phyloP scores from a whole-genome alignment of 2,329 filamentous ascomycete species.

The Hymenoscyphus fraxineus region DNA sequence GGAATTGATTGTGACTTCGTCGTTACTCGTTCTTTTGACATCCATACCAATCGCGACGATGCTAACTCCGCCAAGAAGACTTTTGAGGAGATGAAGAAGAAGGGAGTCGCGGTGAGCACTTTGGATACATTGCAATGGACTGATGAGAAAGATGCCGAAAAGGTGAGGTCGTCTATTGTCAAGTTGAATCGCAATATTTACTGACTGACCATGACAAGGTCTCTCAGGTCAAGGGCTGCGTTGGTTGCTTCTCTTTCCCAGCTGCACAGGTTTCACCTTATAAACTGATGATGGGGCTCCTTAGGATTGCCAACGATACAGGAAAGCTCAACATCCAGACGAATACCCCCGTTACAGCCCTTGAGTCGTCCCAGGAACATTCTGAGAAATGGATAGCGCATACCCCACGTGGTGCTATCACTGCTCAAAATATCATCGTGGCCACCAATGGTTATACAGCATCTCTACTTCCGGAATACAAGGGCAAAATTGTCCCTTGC shows the following conservation, averaged over 20 bases:
- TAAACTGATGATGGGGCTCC: constrained; percentile 53
- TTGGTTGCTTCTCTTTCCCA: constrained; percentile 12
- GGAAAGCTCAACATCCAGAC: constrained; percentile 49
- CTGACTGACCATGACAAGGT: constrained; percentile 10
- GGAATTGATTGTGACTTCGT: constrained; percentile 42
- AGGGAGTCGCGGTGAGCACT: constrained; percentile 8
- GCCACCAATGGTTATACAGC: constrained; percentile 67
- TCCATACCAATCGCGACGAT: constrained; percentile 33
- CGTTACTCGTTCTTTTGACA: constrained; percentile 39
- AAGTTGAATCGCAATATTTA: constrained; percentile 9
- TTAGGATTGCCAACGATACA: constrained; percentile 41
- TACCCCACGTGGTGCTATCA: constrained; percentile 53
- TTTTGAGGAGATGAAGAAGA: constrained; percentile 15
- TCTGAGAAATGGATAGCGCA: constrained; percentile 41
- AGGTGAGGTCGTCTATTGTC: constrained; percentile 14
- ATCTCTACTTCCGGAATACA: constrained; percentile 50
- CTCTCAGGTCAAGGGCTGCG: constrained; percentile 22
- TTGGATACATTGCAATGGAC: constrained; percentile 19
- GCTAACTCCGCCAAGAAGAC: constrained; percentile 20
- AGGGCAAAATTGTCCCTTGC: constrained; percentile 55
- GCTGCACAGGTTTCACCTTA: constrained; percentile 50
- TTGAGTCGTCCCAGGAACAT: constrained; percentile 14
- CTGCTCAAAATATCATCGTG: constrained; percentile 53
- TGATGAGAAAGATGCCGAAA: constrained; percentile 14
- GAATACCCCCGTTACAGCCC: constrained; percentile 42